Evolutionary conservation across 129 eudicot species (phyloP), one percentile per base, ranked within the genome.

Genomic region (Flaveria linearis): DNA sequence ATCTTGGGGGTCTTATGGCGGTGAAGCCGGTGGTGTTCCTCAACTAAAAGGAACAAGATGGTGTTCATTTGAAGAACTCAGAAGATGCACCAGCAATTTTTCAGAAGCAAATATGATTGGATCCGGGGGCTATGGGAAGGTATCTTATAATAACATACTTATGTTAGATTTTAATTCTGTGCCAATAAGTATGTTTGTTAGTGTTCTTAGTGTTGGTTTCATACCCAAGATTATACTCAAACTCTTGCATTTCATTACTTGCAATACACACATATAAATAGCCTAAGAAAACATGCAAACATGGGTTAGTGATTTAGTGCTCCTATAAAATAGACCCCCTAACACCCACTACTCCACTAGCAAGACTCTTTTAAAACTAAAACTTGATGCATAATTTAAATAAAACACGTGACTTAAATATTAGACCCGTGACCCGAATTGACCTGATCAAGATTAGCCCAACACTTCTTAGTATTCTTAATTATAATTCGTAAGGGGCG

Each of bases 41-140:
- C 85, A 86, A 66, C 71, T 91, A 28, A 84, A 87, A 82, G 99
- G 99, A 83, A 91, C 97, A 43, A 86, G 82, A 79, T 85, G 88
- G 86, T 87, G 91, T 80, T 69, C 94, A 14, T 91, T 91, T 85
- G 99, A 89, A 63, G 99, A 95, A 61, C 76, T 95, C n/a, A 80
- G 76, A 78, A 86, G 72, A 83, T 82, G 88, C 78, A 86, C 94
- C 0, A 52, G 87, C 81, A 83, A 83, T 69, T 89, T 95, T 70
- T 86, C 97, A 23, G 97, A 95, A 77, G 82, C 69, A 28, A 84
- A 90, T 78, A 76, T 85, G 68, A 80, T 95, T 73, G 99, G 99
- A 61, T 50, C 82, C 65, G 97, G 99, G 46, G 97, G 99, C 71
- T 95, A 95, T 57, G 99, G 99, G 78, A 84, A 95, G 94, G 99